These are phyloP conservation scores for Kodamaea suecica DNA, from an alignment of 1,139 yeast species.

Conservation along the genomic window DNA sequence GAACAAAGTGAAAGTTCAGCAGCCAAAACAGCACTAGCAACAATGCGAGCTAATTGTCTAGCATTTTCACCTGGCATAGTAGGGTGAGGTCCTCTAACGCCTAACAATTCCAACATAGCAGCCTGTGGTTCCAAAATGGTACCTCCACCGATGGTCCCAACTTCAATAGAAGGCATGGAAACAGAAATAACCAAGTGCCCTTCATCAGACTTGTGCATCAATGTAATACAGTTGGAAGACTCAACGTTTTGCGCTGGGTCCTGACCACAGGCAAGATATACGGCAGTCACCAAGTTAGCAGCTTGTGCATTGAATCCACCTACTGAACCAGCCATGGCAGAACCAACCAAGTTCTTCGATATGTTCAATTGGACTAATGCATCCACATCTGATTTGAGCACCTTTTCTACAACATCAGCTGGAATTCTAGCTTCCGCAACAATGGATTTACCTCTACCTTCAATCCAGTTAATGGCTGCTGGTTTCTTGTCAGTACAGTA, in stretches of 20 bases:
- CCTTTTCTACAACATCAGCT: conserved; percentile 70
- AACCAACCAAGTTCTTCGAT: conserved; percentile 86
- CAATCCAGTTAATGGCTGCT: conserved; percentile 98
- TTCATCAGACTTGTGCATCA: conserved; percentile 71
- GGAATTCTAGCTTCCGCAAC: conserved; percentile 98
- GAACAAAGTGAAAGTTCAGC: conserved; percentile 93
- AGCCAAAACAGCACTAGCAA: conserved; percentile 93
- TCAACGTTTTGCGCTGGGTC: conserved; percentile 99
- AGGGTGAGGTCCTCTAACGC: conserved; percentile 95
- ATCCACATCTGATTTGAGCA: conserved; percentile 86
- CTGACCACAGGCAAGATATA: conserved; percentile 93
- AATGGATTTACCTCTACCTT: conserved; percentile 97
- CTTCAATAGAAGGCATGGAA: conserved; percentile 98
- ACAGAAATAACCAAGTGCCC: conserved; percentile 91
- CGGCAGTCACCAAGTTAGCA: conserved; percentile 92
- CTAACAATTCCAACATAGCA: conserved; percentile 90
- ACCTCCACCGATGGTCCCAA: conserved; percentile 99
- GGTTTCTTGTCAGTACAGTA: conserved; percentile 97
- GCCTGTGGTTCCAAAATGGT: conserved; percentile 96
- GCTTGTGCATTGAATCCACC: conserved; percentile 99
- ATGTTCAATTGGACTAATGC: conserved; percentile 88
- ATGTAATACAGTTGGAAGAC: conserved; percentile 93
- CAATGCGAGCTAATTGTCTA: conserved; percentile 88
- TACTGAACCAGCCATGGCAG: conserved; percentile 97
- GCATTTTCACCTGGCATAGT: conserved; percentile 94